A percentile compares a stretch with the other conserved stretches of the same genome.
Evolutionary conservation across 2,329 filamentous ascomycete genomes (phyloP).

Genomic region (Trichoderma endophyticum): DNA sequence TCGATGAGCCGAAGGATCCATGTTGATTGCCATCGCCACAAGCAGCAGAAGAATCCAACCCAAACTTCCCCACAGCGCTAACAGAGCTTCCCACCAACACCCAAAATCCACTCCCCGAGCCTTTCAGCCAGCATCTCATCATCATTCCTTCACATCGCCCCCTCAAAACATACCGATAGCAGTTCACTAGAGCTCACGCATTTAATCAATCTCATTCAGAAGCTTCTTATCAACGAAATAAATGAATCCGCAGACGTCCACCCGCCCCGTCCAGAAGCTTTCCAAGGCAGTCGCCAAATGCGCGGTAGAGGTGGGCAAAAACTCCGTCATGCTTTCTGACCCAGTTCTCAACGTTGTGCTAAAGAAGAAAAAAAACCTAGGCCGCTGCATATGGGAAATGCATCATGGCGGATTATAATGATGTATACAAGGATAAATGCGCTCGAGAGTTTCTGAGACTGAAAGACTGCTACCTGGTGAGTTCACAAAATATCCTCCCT

Average conservation of each 20-base stretch:
- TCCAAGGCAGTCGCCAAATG: slow-evolving; percentile 54
- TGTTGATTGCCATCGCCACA: background rate
- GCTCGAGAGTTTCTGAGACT: slow-evolving; percentile 76
- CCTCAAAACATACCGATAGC: background rate
- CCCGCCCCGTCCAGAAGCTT: slow-evolving; percentile 54
- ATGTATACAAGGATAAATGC: slow-evolving; percentile 89
- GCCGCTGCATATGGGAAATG: slow-evolving; percentile 86
- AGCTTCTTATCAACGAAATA: background rate
- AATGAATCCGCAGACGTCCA: slow-evolving; percentile 15
- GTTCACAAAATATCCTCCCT: background rate
- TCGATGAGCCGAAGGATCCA: background rate
- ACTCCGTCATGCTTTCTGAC: background rate
- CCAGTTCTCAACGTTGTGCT: background rate
- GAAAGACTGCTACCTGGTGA: slow-evolving; percentile 69
- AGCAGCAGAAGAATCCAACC: background rate
- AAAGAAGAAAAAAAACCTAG: slow-evolving; percentile 42
- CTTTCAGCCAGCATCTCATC: background rate
- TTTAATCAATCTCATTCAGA: background rate
- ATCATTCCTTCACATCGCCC: background rate
- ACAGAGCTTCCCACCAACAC: background rate
- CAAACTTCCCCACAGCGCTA: slow-evolving; percentile 1
- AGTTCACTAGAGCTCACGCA: background rate
- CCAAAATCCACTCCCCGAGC: background rate
- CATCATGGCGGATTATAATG: slow-evolving; percentile 83
- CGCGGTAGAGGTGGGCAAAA: slow-evolving; percentile 47